phyloP scores from a whole-genome alignment of 2,329 filamentous ascomycete genomes.

The Bipolaris gigantea region DNA sequence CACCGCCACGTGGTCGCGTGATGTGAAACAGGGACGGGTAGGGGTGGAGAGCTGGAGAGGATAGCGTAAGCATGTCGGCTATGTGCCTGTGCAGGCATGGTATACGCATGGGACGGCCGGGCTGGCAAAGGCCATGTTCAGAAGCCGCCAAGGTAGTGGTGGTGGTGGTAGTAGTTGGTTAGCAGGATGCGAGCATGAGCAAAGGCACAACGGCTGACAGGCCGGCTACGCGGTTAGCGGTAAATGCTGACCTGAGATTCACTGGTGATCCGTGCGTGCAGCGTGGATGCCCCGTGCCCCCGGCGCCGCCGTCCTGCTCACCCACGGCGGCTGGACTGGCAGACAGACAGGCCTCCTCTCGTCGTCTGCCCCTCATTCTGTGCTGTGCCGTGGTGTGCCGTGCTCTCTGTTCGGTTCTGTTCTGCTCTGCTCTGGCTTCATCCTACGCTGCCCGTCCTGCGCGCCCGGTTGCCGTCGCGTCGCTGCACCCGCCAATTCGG shows the following conservation, averaged over 20 bases:
- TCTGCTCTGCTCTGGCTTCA: background rate
- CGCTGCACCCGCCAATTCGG: conserved; percentile 10
- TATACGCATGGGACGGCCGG: background rate
- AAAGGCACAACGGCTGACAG: conserved; percentile 9
- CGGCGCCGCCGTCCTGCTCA: background rate
- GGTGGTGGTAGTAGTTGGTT: too few species aligned
- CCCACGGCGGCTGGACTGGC: too few species aligned
- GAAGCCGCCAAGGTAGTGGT: too few species aligned
- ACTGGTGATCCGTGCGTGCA: background rate
- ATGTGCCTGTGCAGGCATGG: background rate
- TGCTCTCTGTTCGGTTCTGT: too few species aligned
- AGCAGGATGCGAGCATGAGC: background rate
- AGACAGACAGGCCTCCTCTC: background rate
- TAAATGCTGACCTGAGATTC: conserved; percentile 7
- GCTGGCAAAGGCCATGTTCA: background rate
- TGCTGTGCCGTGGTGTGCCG: background rate
- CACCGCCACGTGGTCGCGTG: conserved; percentile 11
- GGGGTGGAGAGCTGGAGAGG: background rate
- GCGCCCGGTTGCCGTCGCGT: background rate
- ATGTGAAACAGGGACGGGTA: background rate
- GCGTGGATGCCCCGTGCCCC: background rate
- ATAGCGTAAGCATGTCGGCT: background rate
- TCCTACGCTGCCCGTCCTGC: background rate
- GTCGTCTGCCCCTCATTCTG: conserved; percentile 6
- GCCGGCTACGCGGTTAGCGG: conserved; percentile 2